Base-by-base conservation (phyloP, 495 filamentous ascomycete genomes). In the Aspergillus wentii region DNA sequence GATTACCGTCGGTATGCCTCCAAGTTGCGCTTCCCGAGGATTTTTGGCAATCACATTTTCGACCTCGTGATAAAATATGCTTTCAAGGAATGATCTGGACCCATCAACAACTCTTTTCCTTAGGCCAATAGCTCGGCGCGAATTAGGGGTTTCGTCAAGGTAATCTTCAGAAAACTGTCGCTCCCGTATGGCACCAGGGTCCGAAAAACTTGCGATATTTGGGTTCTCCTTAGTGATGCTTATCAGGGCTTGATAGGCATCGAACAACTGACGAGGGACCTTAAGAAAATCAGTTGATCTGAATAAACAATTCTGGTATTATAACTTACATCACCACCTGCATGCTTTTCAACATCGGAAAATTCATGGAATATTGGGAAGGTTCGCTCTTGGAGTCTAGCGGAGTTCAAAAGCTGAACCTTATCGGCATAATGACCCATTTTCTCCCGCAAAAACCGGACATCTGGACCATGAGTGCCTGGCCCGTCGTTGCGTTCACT, bases 1-100 rank as follows among this genome's bases (percentile, higher is more conserved):
- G 44, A 88, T 69, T 2, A 84, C 78, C 30, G 86, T 86, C 1
- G 92, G 92, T 23, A 88, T 78, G 41, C 92, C 92, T 22, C 92
- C 92, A 37, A 95, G 66, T 51, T 86, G 87, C 8, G 92, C 94
- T 55, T 95, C 88, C 33, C 81, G 75, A 4, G 90, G 88, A 52
- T 91, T 85, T 54, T 85, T 91, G 19, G 75, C 63, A 39, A 97
- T 83, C 15, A 81, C 59, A n/a, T 54, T 64, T 46, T 94, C 83
- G 26, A 95, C 68, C 40, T 87, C 76, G 29, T 69, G 63, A 48
- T 79, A 86, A 57, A 92, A 86, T 35, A 61, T 68, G 42, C 73
- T 80, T 54, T 96, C 90, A 22, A 96, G 63, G 55, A 78, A 91
- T 16, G 56, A 56, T 43, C 83, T 79, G 20, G 86, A 88, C 3